Percentiles rank a stretch among this genome's conserved stretches.
phyloP scores from a whole-genome alignment of 768 basidiomycete species.

The Leucogyrophana mollusca region DNA sequence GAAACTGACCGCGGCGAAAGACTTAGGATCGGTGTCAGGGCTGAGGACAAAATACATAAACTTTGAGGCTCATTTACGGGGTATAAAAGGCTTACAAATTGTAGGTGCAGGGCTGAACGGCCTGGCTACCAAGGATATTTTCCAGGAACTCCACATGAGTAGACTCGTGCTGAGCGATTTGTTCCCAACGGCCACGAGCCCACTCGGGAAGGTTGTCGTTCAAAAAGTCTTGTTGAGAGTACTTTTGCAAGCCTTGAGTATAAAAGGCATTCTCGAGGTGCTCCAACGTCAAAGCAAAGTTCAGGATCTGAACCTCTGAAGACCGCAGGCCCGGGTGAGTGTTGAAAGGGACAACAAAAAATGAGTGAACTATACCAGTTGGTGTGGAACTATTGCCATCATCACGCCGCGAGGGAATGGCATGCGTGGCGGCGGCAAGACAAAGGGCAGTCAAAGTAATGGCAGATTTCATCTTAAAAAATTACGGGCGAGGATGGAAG shows the following conservation, averaged over 20 bases:
- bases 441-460: too few relatives aligned
- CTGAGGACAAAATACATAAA: conserved; percentile 12
- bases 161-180: conserved; percentile 42
- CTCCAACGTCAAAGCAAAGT: conserved; percentile 36
- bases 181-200: conserved; percentile 32
- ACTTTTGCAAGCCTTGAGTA: conserved; percentile 30
- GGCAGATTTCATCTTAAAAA: too few relatives aligned
- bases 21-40: conserved; percentile 40
- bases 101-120: conserved; percentile 11
- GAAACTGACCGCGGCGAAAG: conserved; percentile 44
- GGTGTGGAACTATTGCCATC: not conserved
- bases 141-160: conserved; percentile 43
- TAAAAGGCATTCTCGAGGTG: conserved; percentile 37
- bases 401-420: too few relatives aligned
- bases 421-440: too few relatives aligned
- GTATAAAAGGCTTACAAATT: conserved; percentile 3
- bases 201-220: conserved; percentile 34
- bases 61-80: not conserved
- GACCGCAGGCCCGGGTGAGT: not conserved
- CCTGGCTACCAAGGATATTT: conserved; percentile 6
- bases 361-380: not conserved
- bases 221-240: conserved; percentile 35
- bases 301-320: conserved; percentile 25
- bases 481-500: too few relatives aligned
- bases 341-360: not conserved